phyloP scores from a whole-genome alignment of 2,329 filamentous ascomycete species.

The Pestalotiopsis sp. region DNA sequence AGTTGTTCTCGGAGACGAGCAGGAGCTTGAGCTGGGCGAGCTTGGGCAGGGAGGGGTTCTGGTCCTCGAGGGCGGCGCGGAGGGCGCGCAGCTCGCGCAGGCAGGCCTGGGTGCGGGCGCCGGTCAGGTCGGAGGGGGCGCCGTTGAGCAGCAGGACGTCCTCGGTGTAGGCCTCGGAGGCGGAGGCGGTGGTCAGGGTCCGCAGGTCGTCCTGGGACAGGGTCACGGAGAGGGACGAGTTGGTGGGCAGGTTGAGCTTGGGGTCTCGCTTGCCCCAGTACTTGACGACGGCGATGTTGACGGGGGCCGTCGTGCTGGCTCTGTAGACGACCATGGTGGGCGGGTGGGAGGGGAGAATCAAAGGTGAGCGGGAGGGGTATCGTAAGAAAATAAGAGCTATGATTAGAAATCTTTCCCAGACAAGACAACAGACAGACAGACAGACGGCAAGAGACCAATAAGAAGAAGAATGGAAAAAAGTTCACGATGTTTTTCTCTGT shows the following conservation, averaged over 20 bases:
- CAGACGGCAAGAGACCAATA: background rate
- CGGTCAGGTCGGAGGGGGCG: conserved; percentile 79
- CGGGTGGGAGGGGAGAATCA: background rate
- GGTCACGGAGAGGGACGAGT: conserved; percentile 95
- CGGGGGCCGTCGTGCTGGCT: conserved; percentile 93
- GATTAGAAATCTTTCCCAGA: background rate
- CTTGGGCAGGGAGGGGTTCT: conserved; percentile 76
- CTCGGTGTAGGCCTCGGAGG: conserved; percentile 70
- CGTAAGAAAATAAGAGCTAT: background rate
- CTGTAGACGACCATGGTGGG: conserved; percentile 69
- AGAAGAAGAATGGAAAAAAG: background rate
- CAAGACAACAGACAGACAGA: background rate
- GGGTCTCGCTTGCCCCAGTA: conserved; percentile 99
- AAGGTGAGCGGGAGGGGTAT: background rate
- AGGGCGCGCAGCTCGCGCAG: conserved; percentile 82
- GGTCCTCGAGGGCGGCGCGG: conserved; percentile 73
- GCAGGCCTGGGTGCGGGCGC: conserved; percentile 91
- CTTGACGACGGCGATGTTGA: conserved; percentile 99
- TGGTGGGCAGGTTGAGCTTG: conserved; percentile 94
- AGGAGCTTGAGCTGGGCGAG: conserved; percentile 77
- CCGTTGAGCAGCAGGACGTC: conserved; percentile 86
- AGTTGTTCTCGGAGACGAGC: conserved; percentile 97
- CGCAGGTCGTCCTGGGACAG: conserved; percentile 92
- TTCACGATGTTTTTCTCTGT: background rate
- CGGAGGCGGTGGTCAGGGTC: conserved; percentile 94